Evolutionary conservation across 768 basidiomycete genomes (phyloP).

Genomic region (Lactarius pseudohatsudake): DNA sequence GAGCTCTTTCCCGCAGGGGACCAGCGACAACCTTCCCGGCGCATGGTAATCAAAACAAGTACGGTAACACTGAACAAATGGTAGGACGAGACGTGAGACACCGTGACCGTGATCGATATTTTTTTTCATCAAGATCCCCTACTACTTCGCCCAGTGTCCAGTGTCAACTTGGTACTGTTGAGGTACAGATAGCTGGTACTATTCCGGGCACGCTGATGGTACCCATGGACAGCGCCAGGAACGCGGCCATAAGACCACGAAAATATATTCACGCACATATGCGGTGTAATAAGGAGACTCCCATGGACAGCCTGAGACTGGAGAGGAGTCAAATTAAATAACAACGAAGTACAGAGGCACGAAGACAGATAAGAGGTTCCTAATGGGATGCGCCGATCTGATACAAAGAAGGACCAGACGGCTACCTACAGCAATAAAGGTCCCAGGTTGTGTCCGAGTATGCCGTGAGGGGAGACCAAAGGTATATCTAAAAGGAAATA

Average conservation of each 20-base stretch:
- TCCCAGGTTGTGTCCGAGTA: background rate
- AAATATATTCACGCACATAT: background rate
- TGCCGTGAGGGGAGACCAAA: too few relatives aligned
- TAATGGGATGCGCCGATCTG: background rate
- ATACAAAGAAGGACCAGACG: too few relatives aligned
- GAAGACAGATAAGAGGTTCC: background rate
- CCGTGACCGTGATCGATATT: too few relatives aligned
- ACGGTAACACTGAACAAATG: background rate
- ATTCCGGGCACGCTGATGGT: background rate
- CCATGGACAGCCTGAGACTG: background rate
- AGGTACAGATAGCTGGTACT: background rate
- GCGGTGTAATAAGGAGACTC: background rate
- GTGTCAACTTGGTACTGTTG: background rate
- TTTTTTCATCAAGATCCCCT: background rate
- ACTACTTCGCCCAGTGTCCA: background rate
- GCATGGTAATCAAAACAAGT: background rate
- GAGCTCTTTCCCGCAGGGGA: background rate
- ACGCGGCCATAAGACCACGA: background rate
- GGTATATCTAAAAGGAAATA: background rate
- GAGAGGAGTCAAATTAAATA: background rate
- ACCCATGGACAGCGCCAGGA: background rate
- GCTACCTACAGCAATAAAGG: background rate
- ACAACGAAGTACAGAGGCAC: background rate
- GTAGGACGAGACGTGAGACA: background rate
- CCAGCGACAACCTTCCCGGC: background rate